phyloP scores from a whole-genome alignment of 2,329 filamentous ascomycete genomes.

The Blastomyces silverae region DNA sequence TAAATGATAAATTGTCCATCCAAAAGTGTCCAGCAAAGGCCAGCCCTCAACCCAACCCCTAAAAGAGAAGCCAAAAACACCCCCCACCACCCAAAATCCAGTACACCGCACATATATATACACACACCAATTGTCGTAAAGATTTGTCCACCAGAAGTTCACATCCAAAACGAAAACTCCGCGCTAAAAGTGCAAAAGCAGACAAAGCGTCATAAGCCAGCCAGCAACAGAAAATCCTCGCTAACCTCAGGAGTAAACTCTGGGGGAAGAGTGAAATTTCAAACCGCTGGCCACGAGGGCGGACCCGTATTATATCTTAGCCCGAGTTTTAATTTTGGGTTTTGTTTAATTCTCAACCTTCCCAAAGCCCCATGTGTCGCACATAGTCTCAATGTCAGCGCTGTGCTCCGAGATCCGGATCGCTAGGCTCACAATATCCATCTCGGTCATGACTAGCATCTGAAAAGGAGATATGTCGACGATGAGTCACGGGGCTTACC shows the following conservation, averaged over 20 bases:
- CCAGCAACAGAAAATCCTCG: background rate
- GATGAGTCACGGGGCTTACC: background rate
- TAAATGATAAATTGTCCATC: background rate
- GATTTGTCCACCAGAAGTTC: background rate
- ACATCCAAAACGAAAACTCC: slow-evolving; percentile 2
- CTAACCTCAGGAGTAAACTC: background rate
- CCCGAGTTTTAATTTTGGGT: background rate
- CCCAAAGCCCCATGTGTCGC: background rate
- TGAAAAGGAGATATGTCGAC: slow-evolving; percentile 10
- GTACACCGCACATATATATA: background rate
- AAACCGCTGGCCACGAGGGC: background rate
- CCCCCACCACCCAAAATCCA: background rate
- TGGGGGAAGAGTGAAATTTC: background rate
- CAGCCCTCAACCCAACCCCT: background rate
- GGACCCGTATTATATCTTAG: background rate
- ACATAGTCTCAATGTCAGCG: background rate
- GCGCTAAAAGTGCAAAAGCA: slow-evolving; percentile 1
- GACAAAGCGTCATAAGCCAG: background rate
- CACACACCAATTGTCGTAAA: background rate
- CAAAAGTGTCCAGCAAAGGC: background rate
- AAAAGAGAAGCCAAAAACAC: background rate
- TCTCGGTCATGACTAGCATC: background rate
- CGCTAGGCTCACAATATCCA: background rate
- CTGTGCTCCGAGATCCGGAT: slow-evolving; percentile 9
- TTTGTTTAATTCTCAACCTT: background rate